Conservation (phyloP, 371 early-diverging fungal genomes). For the Haplosporangium sp. region DNA sequence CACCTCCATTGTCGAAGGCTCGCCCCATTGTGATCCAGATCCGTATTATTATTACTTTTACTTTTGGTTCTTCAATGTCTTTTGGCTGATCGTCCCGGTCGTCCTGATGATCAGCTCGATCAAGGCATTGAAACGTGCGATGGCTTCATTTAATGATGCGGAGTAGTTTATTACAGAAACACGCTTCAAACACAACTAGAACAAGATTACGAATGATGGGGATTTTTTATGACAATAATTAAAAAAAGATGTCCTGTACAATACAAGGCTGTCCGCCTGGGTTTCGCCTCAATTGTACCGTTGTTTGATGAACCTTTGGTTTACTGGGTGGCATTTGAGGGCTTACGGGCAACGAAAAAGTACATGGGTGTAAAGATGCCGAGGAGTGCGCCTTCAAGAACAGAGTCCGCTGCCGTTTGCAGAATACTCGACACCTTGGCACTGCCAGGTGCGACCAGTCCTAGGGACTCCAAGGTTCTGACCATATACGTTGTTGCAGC, state of each 20-base stretch:
- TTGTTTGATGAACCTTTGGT: background rate
- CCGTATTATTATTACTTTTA: conserved; percentile 81
- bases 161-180: background rate
- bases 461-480: conserved; percentile 75
- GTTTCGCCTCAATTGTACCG: background rate
- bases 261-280: background rate
- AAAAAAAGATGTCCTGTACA: background rate
- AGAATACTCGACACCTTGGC: conserved; percentile 83
- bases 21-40: conserved; percentile 68
- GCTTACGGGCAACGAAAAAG: conserved; percentile 92
- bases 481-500: conserved; percentile 49
- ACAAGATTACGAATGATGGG: too few species aligned
- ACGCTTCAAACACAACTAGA: too few species aligned
- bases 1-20: conserved; percentile 71
- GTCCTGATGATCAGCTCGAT: conserved; percentile 49
- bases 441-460: conserved; percentile 88
- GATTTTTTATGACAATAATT: background rate
- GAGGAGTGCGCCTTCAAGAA: conserved; percentile 82
- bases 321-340: conserved; percentile 34
- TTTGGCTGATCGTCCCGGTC: conserved; percentile 77
- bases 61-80: conserved; percentile 73
- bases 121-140: conserved; percentile 1
- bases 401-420: conserved; percentile 81
- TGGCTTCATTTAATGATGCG: background rate
- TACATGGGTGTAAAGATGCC: conserved; percentile 95